Percentiles rank a stretch among this genome's conserved stretches.
Conservation (phyloP, 768 basidiomycete genomes). For the Pisolithus tinctorius region DNA sequence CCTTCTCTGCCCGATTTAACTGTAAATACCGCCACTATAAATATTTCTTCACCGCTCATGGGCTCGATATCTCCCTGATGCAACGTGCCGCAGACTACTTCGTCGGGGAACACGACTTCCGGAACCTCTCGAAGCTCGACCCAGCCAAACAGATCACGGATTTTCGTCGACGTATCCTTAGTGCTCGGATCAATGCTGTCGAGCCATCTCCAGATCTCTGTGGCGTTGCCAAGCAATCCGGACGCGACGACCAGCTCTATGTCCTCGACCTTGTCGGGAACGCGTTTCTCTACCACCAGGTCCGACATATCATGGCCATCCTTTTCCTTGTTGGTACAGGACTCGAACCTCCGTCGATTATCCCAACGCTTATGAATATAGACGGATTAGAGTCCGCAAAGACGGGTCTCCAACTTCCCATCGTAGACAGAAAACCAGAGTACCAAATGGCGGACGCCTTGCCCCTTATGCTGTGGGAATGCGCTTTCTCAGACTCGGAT, state of each 20-base stretch:
- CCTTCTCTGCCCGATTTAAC: conserved; percentile 85
- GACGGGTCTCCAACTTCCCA: conserved; percentile 28
- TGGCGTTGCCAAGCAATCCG: conserved; percentile 11
- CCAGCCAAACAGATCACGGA: conserved; percentile 83
- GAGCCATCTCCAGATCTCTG: not conserved
- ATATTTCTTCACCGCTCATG: conserved; percentile 79
- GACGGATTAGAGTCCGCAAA: conserved; percentile 23
- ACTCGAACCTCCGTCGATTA: conserved; percentile 64
- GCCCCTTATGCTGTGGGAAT: conserved; percentile 90
- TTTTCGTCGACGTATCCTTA: conserved; percentile 62
- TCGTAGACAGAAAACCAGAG: conserved; percentile 70
- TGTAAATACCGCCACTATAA: conserved; percentile 92
- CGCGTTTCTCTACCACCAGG: conserved; percentile 94
- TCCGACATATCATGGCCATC: conserved; percentile 88
- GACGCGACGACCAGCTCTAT: conserved; percentile 31
- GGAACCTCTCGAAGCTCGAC: conserved; percentile 93
- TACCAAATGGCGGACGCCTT: conserved; percentile 93
- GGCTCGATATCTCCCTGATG: conserved; percentile 72
- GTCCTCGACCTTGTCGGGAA: conserved; percentile 82
- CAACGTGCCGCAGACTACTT: conserved; percentile 62
- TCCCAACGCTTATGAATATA: conserved; percentile 70
- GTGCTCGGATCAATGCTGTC: conserved; percentile 55
- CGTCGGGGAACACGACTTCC: conserved; percentile 89
- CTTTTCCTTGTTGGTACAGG: conserved; percentile 83
- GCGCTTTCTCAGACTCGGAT: conserved; percentile 59